These are phyloP conservation scores for Boletus tylopilopsis DNA, from an alignment of 768 basidiomycete genomes.

Conservation along the genomic window DNA sequence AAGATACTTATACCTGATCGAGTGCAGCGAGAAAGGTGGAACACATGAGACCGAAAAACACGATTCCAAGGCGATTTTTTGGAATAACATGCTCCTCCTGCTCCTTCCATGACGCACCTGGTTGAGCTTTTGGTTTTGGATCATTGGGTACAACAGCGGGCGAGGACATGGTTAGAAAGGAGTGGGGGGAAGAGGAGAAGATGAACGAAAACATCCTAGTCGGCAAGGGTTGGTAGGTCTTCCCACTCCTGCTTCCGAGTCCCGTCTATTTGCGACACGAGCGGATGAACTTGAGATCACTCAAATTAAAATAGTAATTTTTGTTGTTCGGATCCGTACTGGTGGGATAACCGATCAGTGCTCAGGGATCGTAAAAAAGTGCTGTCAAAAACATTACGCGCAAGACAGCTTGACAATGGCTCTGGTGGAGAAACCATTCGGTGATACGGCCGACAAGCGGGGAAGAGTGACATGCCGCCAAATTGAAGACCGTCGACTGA, in stretches of 20 bases:
- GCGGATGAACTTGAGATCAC: too few relatives aligned
- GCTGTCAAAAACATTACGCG: too few relatives aligned
- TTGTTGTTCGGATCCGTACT: too few relatives aligned
- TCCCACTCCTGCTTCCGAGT: too few relatives aligned
- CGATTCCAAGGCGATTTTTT: slow-evolving; percentile 39
- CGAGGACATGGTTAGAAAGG: slow-evolving; percentile 5
- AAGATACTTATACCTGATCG: slow-evolving; percentile 39
- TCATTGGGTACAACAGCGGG: neutral
- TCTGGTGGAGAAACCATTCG: too few relatives aligned
- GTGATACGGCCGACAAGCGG: too few relatives aligned
- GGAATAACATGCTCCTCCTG: slow-evolving; percentile 41
- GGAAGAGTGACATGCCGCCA: too few relatives aligned
- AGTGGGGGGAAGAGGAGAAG: neutral
- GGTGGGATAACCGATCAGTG: too few relatives aligned
- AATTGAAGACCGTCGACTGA: too few relatives aligned
- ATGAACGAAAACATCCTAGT: neutral
- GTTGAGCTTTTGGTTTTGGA: slow-evolving; percentile 8
- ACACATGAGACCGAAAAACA: slow-evolving; percentile 44
- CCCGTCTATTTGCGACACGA: slow-evolving; percentile 14
- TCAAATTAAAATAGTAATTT: too few relatives aligned
- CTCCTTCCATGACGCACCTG: slow-evolving; percentile 37
- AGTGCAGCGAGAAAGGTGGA: slow-evolving; percentile 44
- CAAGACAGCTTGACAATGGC: too few relatives aligned
- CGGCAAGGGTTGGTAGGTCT: neutral
- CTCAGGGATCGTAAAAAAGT: too few relatives aligned